phyloP scores from a whole-genome alignment of 139 green algal species.

The Coelastrella sp. region DNA sequence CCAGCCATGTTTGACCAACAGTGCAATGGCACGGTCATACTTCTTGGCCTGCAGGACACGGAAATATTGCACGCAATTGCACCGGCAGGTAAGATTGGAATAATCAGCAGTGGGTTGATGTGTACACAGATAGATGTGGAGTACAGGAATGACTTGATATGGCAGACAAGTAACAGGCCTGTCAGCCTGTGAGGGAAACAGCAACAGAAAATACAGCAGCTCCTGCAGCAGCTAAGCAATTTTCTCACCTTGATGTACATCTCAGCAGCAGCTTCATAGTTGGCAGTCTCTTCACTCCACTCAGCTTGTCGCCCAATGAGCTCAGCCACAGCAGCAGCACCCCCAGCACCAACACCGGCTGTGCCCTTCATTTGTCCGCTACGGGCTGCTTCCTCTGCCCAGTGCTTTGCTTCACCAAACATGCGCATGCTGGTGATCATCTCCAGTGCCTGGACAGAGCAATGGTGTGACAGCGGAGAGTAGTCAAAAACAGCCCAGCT shows the following conservation, averaged over 20 bases:
- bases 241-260: constrained; percentile 87
- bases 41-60: background rate
- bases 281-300: constrained; percentile 86
- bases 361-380: constrained; percentile 11
- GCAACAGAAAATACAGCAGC: too few species aligned
- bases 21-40: constrained; percentile 77
- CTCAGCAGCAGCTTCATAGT: constrained; percentile 84
- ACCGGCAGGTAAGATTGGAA: too few species aligned
- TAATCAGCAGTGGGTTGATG: too few species aligned
- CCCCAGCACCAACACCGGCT: background rate
- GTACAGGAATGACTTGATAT: too few species aligned
- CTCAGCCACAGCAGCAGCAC: constrained; percentile 50
- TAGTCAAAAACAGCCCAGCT: too few species aligned
- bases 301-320: constrained; percentile 84
- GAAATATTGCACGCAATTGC: too few species aligned
- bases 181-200: too few species aligned
- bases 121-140: too few species aligned
- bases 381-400: constrained; percentile 77
- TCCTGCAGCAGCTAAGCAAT: background rate
- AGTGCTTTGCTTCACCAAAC: constrained; percentile 87
- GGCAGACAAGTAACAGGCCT: too few species aligned
- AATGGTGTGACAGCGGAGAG: too few species aligned
- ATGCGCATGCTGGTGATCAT: constrained; percentile 89
- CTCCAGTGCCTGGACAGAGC: constrained; percentile 68
- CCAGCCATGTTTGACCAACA: constrained; percentile 75